phyloP scores from a whole-genome alignment of 805 yeast species.

The Kodamaea kaohsiungensis region DNA sequence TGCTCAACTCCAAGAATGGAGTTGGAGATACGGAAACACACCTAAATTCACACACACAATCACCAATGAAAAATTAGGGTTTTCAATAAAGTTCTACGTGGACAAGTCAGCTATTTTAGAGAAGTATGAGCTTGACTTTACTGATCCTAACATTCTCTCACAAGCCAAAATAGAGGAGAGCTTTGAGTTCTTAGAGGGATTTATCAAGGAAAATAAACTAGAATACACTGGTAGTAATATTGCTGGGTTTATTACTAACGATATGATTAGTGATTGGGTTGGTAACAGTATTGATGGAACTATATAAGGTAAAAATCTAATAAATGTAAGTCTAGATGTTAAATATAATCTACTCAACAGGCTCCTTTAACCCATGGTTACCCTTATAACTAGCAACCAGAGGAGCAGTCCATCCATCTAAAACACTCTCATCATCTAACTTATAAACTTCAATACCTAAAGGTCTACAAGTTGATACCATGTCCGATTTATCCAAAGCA shows the following conservation, averaged over 20 bases:
- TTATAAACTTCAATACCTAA: conserved; percentile 61
- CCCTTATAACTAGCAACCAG: conserved; percentile 34
- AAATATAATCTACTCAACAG: conserved; percentile 1
- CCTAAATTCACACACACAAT: conserved; percentile 68
- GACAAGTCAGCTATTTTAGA: conserved; percentile 42
- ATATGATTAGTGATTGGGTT: conserved; percentile 45
- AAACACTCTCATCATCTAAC: conserved; percentile 47
- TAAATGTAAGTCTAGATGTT: no score
- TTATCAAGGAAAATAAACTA: conserved; percentile 17
- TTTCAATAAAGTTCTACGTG: conserved; percentile 43
- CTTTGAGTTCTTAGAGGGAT: conserved; percentile 36
- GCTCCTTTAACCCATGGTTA: conserved; percentile 49
- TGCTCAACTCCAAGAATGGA: conserved; percentile 53
- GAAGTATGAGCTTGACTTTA: conserved; percentile 11
- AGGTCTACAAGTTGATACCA: conserved; percentile 45
- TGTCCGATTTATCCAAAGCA: conserved; percentile 45
- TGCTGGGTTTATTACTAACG: conserved; percentile 47
- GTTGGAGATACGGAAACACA: conserved; percentile 76
- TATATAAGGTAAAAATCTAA: conserved; percentile 13
- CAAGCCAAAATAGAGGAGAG: conserved; percentile 18
- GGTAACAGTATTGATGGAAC: conserved; percentile 50
- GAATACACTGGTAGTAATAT: conserved; percentile 44
- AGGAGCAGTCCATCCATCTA: conserved; percentile 54
- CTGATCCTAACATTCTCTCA: background rate
- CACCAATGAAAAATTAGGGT: conserved; percentile 29